A percentile compares a stretch with the other conserved stretches of the same genome.
Conservation (phyloP, 140 eudicot species). For the Bidens hawaiensis region DNA sequence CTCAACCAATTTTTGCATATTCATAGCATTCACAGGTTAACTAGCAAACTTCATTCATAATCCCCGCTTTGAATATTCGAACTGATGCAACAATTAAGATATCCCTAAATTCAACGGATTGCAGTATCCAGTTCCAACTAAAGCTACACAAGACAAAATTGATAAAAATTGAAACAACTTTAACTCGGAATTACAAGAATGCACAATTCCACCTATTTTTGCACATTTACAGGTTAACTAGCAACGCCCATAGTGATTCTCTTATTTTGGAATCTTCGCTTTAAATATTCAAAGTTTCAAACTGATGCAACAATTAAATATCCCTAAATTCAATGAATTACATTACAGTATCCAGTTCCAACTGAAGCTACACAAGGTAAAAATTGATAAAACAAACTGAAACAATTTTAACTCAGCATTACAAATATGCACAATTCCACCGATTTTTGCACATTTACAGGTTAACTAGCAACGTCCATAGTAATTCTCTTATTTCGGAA, state of each 20-base stretch:
- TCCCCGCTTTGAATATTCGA: neutral
- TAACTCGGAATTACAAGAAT: neutral
- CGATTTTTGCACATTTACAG: too few species aligned
- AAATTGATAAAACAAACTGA: neutral
- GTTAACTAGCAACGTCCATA: neutral
- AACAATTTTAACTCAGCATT: neutral
- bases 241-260: neutral
- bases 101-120: constrained; percentile 3
- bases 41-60: neutral
- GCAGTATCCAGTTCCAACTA: neutral
- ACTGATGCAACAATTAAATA: neutral
- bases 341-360: neutral
- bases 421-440: neutral
- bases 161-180: neutral
- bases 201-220: too few species aligned
- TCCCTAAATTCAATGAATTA: constrained; percentile 1
- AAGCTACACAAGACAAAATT: neutral
- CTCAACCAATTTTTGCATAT: neutral
- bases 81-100: neutral
- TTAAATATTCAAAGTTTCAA: neutral
- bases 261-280: constrained; percentile 5
- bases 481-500: neutral
- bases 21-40: constrained; percentile 2
- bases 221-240: constrained; percentile 1
- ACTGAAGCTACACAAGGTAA: neutral